Percentiles rank a stretch among this genome's conserved stretches.
Evolutionary conservation across 495 filamentous ascomycete genomes (phyloP).

Genomic region (Baudoinia panamericana): DNA sequence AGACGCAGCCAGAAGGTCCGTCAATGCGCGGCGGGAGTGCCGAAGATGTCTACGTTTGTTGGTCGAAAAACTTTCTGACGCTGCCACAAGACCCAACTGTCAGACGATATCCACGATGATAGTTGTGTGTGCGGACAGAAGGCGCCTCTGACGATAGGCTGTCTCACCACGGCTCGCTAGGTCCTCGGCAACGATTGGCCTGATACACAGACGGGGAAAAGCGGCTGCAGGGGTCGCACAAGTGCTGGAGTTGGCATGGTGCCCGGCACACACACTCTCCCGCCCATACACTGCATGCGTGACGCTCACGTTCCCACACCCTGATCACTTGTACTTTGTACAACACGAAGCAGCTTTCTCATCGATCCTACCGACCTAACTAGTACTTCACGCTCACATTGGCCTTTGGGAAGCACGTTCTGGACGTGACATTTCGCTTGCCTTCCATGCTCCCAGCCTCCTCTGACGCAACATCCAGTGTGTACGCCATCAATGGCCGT

Average conservation of each 20-base stretch:
- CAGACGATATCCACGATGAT: too few relatives aligned
- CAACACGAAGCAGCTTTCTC: neutral
- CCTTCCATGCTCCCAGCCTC: slow-evolving; percentile 19
- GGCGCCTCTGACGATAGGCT: neutral
- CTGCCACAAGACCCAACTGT: too few relatives aligned
- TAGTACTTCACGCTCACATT: neutral
- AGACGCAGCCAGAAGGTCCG: too few relatives aligned
- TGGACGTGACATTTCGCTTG: slow-evolving; percentile 1
- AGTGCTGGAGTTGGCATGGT: slow-evolving; percentile 1
- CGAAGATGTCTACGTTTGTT: too few relatives aligned
- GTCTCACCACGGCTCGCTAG: slow-evolving; percentile 2
- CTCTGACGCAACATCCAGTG: slow-evolving; percentile 12
- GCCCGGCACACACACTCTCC: neutral
- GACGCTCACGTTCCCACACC: neutral
- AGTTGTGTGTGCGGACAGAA: too few relatives aligned
- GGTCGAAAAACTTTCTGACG: too few relatives aligned
- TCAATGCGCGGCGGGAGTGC: too few relatives aligned
- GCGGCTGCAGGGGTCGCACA: slow-evolving; percentile 7
- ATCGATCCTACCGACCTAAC: neutral
- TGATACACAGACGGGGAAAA: slow-evolving; percentile 15
- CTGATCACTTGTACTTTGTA: neutral
- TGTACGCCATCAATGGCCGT: slow-evolving; percentile 24
- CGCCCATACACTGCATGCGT: neutral
- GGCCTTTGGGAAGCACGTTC: neutral
- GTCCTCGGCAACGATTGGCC: slow-evolving; percentile 15